These are phyloP conservation scores for Yamadazyma ubonensis DNA, from an alignment of 805 yeast species.

Conservation along the genomic window DNA sequence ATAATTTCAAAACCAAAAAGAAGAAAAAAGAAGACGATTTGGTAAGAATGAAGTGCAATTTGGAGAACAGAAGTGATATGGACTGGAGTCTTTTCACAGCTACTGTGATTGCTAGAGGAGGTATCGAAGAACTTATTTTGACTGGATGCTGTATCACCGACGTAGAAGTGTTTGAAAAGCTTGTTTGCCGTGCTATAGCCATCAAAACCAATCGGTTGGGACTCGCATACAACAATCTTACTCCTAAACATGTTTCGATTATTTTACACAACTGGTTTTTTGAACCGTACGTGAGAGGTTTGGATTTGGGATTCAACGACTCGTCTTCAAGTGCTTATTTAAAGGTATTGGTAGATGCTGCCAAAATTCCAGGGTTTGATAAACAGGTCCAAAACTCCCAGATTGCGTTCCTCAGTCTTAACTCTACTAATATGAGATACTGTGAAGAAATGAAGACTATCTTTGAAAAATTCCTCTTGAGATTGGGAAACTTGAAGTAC, in stretches of 20 bases:
- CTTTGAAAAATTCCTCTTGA: conserved; percentile 50
- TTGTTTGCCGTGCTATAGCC: conserved; percentile 56
- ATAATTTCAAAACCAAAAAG: conserved; percentile 40
- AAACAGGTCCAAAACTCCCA: conserved; percentile 21
- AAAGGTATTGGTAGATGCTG: conserved; percentile 37
- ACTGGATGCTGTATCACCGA: conserved; percentile 73
- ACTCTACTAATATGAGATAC: conserved; percentile 58
- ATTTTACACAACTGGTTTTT: conserved; percentile 58
- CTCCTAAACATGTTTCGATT: conserved; percentile 54
- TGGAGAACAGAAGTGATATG: conserved; percentile 64
- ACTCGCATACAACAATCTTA: conserved; percentile 69
- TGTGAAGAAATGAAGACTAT: conserved; percentile 48
- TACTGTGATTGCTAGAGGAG: conserved; percentile 65
- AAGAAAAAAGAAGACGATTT: conserved; percentile 27
- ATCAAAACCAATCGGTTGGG: conserved; percentile 64
- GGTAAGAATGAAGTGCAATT: conserved; percentile 46
- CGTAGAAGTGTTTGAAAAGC: conserved; percentile 50
- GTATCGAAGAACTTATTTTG: conserved; percentile 74
- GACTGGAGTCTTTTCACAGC: conserved; percentile 81
- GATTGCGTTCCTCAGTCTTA: conserved; percentile 55
- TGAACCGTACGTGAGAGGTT: conserved; percentile 53
- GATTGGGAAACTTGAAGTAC: conserved; percentile 59
- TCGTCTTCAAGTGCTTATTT: conserved; percentile 37
- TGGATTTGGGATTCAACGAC: conserved; percentile 85
- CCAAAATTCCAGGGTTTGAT: conserved; percentile 20